Evolutionary conservation across 2,329 filamentous ascomycete genomes (phyloP), one percentile per base, ranked within the genome.

Genomic region (Chaetomiaceae sp.): DNA sequence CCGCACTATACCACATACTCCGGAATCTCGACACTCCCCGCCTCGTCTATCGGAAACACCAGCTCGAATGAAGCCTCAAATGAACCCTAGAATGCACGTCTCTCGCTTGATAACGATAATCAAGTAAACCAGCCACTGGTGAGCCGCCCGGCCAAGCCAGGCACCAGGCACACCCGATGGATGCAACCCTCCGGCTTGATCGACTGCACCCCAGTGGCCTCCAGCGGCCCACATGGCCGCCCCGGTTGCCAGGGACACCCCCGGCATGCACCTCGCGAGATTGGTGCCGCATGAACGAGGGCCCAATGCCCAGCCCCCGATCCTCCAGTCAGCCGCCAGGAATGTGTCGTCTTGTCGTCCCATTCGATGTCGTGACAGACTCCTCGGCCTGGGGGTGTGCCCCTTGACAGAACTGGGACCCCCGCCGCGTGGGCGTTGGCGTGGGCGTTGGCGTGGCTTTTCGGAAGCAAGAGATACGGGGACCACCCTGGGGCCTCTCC

Each of bases 301-400:
- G 54, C 50, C 60, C 61, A 61, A 62, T 62, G 56, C 54, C 53
- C 51, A 53, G 46, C 53, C 50, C n/a, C 48, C 52, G 51, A 53
- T 59, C 46, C 43, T 50, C 38, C 30, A 37, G 53, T 52, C 53
- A 55, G 53, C 58, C 56, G 47, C 44, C 41, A 12, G 13, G 16
- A 45, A 30, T 40, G 34, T 41, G 49, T 31, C 45, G 27, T 52
- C 45, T 43, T 41, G 49, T 31, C 45, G 27, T 52, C 45, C 45
- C 44, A 49, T 54, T 55, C 54, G 54, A 49, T 47, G 34, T 14
- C 48, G 45, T 33, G 25, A 27, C 41, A 31, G 34, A 17, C 37
- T 38, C 40, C 44, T 37, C 39, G 35, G 37, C 49, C 33, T 5
- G 23, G 33, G 31, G 37, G 39, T 37, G 42, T n/a, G n/a, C n/a